A percentile compares a stretch with the other conserved stretches of the same genome.
Evolutionary conservation across 257 asterid genomes (phyloP).

Genomic region (Leptodermis oblonga): DNA sequence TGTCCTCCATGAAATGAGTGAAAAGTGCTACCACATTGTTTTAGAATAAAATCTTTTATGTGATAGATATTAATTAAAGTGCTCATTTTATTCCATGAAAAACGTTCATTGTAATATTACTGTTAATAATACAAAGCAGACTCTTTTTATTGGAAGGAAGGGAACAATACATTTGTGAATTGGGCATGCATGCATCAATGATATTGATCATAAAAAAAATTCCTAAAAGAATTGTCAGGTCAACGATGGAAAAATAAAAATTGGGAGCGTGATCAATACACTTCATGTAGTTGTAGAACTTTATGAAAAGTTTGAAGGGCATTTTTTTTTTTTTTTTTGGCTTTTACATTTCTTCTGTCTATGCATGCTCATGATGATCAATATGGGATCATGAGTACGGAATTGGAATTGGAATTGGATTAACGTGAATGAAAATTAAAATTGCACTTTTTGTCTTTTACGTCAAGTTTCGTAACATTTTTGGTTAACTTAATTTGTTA

Average conservation of each 20-base stretch:
- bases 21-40: not conserved
- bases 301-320: not conserved
- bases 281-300: not conserved
- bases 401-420: too few species aligned
- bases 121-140: too few species aligned
- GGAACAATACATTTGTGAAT: too few species aligned
- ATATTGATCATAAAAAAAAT: not conserved
- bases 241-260: not conserved
- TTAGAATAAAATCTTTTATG: not conserved
- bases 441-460: too few species aligned
- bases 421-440: too few species aligned
- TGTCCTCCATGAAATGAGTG: slow-evolving; percentile 7
- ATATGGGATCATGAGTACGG: too few species aligned
- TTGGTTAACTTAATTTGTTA: too few species aligned
- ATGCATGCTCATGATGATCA: not conserved
- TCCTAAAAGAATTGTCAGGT: not conserved
- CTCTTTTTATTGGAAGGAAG: too few species aligned
- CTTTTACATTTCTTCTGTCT: not conserved
- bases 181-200: slow-evolving; percentile 4
- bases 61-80: too few species aligned
- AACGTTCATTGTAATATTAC: too few species aligned
- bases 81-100: too few species aligned
- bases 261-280: not conserved
- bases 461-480: too few species aligned
- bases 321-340: not conserved